These are phyloP conservation scores for Termitomyces sp. DNA, from an alignment of 768 basidiomycete species.

Conservation along the genomic window DNA sequence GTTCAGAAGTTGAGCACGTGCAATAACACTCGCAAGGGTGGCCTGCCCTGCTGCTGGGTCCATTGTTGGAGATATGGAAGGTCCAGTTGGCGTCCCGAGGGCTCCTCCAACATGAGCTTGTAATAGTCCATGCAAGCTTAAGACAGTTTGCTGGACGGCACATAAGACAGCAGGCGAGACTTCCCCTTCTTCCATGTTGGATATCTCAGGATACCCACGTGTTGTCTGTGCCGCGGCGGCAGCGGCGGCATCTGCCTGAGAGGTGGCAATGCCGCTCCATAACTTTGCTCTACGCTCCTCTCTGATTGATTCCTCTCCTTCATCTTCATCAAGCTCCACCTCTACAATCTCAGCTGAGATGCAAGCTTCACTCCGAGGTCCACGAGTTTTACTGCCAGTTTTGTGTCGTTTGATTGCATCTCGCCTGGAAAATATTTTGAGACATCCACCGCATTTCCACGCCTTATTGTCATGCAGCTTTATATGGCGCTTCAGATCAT, in stretches of 20 bases:
- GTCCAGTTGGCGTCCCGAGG: slow-evolving; percentile 37
- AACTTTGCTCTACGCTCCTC: slow-evolving; percentile 59
- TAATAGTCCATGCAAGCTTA: slow-evolving; percentile 50
- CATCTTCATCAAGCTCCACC: slow-evolving; percentile 43
- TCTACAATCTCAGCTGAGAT: slow-evolving; percentile 56
- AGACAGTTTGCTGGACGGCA: slow-evolving; percentile 46
- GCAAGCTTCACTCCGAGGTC: slow-evolving; percentile 48
- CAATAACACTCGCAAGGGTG: slow-evolving; percentile 68
- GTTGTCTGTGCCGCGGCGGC: slow-evolving; percentile 15
- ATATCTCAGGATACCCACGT: slow-evolving; percentile 19
- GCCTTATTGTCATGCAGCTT: slow-evolving; percentile 69
- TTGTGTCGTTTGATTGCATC: slow-evolving; percentile 80
- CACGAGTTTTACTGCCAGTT: slow-evolving; percentile 49
- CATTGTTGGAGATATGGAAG: slow-evolving; percentile 21
- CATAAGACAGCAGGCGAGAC: slow-evolving; percentile 42
- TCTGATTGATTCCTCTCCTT: slow-evolving; percentile 39
- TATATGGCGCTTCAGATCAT: slow-evolving; percentile 75
- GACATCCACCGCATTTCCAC: slow-evolving; percentile 71
- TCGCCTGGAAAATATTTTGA: slow-evolving; percentile 68
- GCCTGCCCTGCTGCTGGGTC: slow-evolving; percentile 56
- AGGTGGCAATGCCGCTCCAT: slow-evolving; percentile 57
- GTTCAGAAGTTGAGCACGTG: slow-evolving; percentile 58
- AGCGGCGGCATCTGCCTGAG: slow-evolving; percentile 22
- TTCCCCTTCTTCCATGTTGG: slow-evolving; percentile 56
- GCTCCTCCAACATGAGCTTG: slow-evolving; percentile 54